These are phyloP conservation scores for Schizosaccharomyces osmophilus DNA, from an alignment of 805 yeast genomes.

Conservation along the genomic window DNA sequence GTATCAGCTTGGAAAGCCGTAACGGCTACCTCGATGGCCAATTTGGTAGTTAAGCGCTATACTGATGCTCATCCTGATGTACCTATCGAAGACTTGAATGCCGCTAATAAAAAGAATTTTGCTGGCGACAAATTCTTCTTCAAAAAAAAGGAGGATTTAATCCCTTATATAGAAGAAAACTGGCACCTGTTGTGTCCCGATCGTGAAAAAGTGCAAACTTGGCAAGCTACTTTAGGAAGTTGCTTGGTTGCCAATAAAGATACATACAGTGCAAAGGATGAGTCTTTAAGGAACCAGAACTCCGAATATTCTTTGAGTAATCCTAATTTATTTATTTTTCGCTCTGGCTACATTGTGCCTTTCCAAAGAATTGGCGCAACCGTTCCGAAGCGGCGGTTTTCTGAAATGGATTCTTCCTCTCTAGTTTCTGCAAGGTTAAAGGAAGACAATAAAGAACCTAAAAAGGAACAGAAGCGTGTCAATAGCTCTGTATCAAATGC, in stretches of 20 bases:
- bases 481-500: not conserved
- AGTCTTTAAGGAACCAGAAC: not conserved
- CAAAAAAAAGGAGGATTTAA: not conserved
- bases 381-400: not conserved
- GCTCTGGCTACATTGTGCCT: slow-evolving; percentile 1
- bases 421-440: not conserved
- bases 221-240: not conserved
- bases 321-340: not conserved
- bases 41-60: not conserved
- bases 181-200: slow-evolving; percentile 1
- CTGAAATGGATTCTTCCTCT: not conserved
- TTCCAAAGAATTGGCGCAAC: not conserved
- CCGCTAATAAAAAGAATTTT: not conserved
- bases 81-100: not conserved
- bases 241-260: not conserved
- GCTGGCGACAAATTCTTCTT: not conserved
- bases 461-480: not conserved
- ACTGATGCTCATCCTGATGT: not conserved
- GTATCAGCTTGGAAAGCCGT: slow-evolving; percentile 1
- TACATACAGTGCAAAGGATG: not conserved
- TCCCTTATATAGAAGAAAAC: not conserved
- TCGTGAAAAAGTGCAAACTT: slow-evolving; percentile 1
- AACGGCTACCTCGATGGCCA: not conserved
- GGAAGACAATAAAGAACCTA: not conserved
- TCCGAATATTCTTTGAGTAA: slow-evolving; percentile 1